These are phyloP conservation scores for Penicillium nucicola DNA, from an alignment of 495 filamentous ascomycete species.

Conservation along the genomic window DNA sequence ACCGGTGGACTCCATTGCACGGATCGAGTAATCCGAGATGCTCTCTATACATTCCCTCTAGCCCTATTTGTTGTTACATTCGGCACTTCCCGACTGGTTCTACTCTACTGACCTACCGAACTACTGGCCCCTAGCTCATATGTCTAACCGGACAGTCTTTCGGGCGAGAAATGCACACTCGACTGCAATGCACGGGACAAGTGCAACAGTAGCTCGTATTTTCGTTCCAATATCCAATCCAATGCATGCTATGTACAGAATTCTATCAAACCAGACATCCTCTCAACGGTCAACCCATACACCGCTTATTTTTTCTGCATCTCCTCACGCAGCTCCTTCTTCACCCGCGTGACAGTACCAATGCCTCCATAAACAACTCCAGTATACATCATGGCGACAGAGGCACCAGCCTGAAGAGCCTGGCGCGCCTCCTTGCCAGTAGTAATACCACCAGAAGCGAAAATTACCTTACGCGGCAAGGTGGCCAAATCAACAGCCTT, in stretches of 20 bases:
- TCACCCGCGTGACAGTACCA: conserved; percentile 82
- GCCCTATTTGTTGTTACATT: neutral
- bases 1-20: neutral
- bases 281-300: neutral
- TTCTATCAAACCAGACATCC: neutral
- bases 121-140: neutral
- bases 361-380: conserved; percentile 81
- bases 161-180: neutral
- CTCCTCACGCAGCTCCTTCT: conserved; percentile 73
- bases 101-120: neutral
- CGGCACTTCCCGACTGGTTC: neutral
- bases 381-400: conserved; percentile 81
- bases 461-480: conserved; percentile 70
- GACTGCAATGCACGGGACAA: too few species aligned
- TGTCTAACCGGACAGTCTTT: neutral
- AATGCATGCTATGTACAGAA: conserved; percentile 25
- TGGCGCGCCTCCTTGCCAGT: conserved; percentile 77
- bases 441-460: conserved; percentile 87
- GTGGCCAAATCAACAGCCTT: conserved; percentile 12
- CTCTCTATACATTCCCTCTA: neutral
- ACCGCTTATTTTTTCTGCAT: conserved; percentile 33
- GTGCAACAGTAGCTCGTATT: neutral
- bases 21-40: conserved; percentile 27
- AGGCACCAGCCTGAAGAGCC: conserved; percentile 80
- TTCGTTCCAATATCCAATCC: conserved; percentile 14